These are phyloP conservation scores for Wickerhamiella vanderwaltii DNA, from an alignment of 805 yeast genomes.

Conservation along the genomic window DNA sequence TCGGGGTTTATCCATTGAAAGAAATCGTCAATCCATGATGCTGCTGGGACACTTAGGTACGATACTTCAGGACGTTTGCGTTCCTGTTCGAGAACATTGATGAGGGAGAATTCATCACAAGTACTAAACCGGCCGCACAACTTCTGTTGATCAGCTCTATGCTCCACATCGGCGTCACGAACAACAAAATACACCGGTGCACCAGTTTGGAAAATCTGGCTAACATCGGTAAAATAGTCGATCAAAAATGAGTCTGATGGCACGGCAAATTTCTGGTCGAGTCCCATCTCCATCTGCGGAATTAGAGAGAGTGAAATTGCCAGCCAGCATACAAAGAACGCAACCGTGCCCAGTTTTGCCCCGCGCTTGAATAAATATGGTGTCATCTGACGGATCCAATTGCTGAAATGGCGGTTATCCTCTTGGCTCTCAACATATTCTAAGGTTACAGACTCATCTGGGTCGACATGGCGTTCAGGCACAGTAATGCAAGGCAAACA, in stretches of 20 bases:
- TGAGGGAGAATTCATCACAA: constrained; percentile 66
- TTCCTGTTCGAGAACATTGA: constrained; percentile 77
- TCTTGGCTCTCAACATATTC: constrained; percentile 14
- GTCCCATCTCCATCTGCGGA: constrained; percentile 62
- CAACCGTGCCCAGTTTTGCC: constrained; percentile 37
- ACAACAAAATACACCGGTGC: constrained; percentile 87
- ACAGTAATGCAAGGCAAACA: constrained; percentile 42
- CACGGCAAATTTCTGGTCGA: constrained; percentile 81
- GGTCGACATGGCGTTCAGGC: constrained; percentile 3
- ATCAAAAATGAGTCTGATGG: constrained; percentile 75
- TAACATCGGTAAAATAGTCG: constrained; percentile 66
- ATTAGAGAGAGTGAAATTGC: constrained; percentile 56
- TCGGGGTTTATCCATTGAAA: constrained; percentile 78
- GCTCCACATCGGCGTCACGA: constrained; percentile 52
- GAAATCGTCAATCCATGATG: constrained; percentile 90
- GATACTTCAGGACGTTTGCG: constrained; percentile 51
- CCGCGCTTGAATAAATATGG: constrained; percentile 43
- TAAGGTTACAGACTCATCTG: constrained; percentile 12
- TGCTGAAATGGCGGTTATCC: constrained; percentile 29
- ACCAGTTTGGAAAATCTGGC: constrained; percentile 64
- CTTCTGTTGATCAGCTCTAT: constrained; percentile 49
- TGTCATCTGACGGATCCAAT: constrained; percentile 41
- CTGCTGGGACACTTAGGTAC: constrained; percentile 66
- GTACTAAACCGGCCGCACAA: constrained; percentile 81
- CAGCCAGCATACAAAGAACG: constrained; percentile 47